Conservation (phyloP, 1,139 yeast species). For the Lodderomyces parapsilosis region DNA sequence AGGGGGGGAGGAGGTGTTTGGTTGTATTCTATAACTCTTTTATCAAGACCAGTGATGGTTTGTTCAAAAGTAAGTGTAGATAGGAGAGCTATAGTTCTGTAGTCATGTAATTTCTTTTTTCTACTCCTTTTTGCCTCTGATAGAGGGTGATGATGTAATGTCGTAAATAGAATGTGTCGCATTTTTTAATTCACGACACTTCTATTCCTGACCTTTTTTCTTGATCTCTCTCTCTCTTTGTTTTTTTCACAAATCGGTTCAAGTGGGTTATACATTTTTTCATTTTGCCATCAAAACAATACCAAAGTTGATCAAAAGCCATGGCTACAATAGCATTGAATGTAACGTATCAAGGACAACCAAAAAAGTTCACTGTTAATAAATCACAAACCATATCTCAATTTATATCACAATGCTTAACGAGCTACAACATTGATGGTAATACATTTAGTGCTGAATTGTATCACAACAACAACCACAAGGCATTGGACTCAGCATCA, state of each 20-base stretch:
- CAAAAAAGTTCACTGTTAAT: slow-evolving; percentile 26
- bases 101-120: not conserved
- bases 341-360: slow-evolving; percentile 19
- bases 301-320: not conserved
- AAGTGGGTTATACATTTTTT: not conserved
- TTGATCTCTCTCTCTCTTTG: not conserved
- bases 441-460: slow-evolving; percentile 25
- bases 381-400: slow-evolving; percentile 30
- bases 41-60: no score
- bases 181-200: not conserved
- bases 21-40: no score
- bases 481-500: slow-evolving; percentile 30
- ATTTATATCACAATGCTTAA: slow-evolving; percentile 22
- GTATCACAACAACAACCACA: slow-evolving; percentile 27
- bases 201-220: no score
- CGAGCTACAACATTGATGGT: slow-evolving; percentile 8
- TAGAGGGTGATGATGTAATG: not conserved
- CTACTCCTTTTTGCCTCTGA: not conserved
- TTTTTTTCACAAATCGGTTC: not conserved
- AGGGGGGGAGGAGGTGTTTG: no score
- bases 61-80: no score
- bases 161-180: not conserved
- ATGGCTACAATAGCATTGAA: slow-evolving; percentile 27
- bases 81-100: no score
- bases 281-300: slow-evolving; percentile 1